Evolutionary conservation across 768 basidiomycete genomes (phyloP), one percentile per base, ranked within the genome.

Genomic region (Tylopilus sp.): DNA sequence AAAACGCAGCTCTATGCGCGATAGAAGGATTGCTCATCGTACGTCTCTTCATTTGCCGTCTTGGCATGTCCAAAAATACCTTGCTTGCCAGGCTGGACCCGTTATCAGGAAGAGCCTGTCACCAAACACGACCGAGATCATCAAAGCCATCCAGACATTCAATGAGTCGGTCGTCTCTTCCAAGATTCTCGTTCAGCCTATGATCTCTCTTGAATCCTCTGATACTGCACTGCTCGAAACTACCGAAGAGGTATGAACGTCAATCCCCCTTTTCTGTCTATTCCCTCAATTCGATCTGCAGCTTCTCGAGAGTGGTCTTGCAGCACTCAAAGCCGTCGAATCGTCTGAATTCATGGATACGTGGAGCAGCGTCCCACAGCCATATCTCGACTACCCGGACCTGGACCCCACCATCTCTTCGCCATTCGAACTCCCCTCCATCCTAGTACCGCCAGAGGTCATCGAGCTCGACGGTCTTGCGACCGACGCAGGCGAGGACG

Each of bases 401-500:
- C 70, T 77, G 21, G 77, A 78, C 36, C 59, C 65, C 10, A 60
- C 65, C 2, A 60, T 65, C 4, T 69, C 77, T 16, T 66, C 74
- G 9, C 78, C 82, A 2, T 92, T 88, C 58, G 78, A 82, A 28
- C 75, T 95, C 11, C 91, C 91, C 6, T 77, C 82, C 30, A 83
- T 94, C 36, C 76, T 95, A 17, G 90, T 95, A 0, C 92, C 92
- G 3, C 92, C 92, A 1, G 92, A 95, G 68, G 81, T 86, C 22
- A 87, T 92, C 26, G 92, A 93, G 59, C 76, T 90, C 10, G 91
- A 92, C 36, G 78, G 79, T 1, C 71, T 92, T 41, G 77, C 85
- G 0, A 77, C 80, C 1, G 87, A 90, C 45, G 76, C 82, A 17
- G 84, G 84, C 17, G 87, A 86, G 59, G 86, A 87, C 36, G 79